Percentiles rank a stretch among this genome's conserved stretches.
phyloP scores from a whole-genome alignment of 345 rosid species.

The Psidium friedrichsthalianum region DNA sequence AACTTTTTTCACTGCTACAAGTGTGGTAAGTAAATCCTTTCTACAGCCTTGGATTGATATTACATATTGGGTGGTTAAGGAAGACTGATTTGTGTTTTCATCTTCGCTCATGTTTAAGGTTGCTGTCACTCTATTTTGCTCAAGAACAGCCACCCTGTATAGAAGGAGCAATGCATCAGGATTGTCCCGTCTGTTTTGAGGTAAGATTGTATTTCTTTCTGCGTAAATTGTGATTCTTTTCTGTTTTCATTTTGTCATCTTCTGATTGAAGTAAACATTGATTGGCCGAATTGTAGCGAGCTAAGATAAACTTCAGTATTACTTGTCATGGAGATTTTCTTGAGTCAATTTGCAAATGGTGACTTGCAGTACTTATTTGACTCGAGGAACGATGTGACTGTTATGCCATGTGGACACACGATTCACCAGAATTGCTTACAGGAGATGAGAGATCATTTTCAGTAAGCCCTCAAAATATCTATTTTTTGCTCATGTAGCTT shows the following conservation, averaged over 20 bases:
- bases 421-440: constrained; percentile 66
- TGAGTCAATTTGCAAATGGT: not conserved
- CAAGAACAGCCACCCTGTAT: constrained; percentile 44
- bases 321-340: not conserved
- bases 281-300: not conserved
- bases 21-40: constrained; percentile 31
- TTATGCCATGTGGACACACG: constrained; percentile 64
- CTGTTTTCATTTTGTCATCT: not conserved
- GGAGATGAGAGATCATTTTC: constrained; percentile 52
- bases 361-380: constrained; percentile 58
- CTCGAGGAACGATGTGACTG: constrained; percentile 47
- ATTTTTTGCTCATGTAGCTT: not conserved
- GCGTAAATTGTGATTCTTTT: not conserved
- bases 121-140: constrained; percentile 42
- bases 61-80: not conserved
- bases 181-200: constrained; percentile 72
- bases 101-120: constrained; percentile 15
- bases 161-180: constrained; percentile 64
- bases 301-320: not conserved
- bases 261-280: not conserved
- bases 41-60: not conserved
- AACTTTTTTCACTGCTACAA: constrained; percentile 49
- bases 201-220: constrained; percentile 11
- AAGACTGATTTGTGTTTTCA: not conserved
- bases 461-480: constrained; percentile 20